These are phyloP conservation scores for Omphalea diandra DNA, from an alignment of 441 rosid genomes.

Conservation along the genomic window DNA sequence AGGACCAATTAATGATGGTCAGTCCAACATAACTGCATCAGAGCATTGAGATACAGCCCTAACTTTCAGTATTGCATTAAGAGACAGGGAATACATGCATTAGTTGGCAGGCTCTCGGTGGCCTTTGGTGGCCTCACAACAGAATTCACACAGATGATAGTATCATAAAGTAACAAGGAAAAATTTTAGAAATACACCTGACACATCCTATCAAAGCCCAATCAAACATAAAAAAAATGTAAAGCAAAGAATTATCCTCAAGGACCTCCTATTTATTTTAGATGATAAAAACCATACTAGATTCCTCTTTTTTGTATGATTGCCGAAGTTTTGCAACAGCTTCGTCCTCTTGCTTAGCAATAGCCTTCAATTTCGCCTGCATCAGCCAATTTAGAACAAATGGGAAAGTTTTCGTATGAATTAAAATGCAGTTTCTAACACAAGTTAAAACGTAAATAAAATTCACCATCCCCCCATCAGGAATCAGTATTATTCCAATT, in stretches of 20 bases:
- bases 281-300: constrained; percentile 48
- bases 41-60: neutral
- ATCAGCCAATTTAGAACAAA: neutral
- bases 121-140: constrained; percentile 3
- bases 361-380: constrained; percentile 55
- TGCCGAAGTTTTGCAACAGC: constrained; percentile 50
- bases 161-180: neutral
- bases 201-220: neutral
- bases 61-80: constrained; percentile 2
- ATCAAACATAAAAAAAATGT: neutral
- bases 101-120: neutral
- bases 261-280: constrained; percentile 8
- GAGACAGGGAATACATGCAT: neutral
- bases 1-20: neutral
- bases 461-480: neutral
- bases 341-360: constrained; percentile 46
- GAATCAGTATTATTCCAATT: neutral
- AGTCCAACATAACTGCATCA: neutral
- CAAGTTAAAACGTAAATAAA: neutral
- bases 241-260: neutral
- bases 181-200: neutral
- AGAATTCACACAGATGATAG: neutral
- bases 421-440: neutral
- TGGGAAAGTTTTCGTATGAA: neutral
- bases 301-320: constrained; percentile 66